Evolutionary conservation across 148 eudicot genomes (phyloP), one percentile per base, ranked within the genome.

Genomic region (Fagopyrum esculentum): DNA sequence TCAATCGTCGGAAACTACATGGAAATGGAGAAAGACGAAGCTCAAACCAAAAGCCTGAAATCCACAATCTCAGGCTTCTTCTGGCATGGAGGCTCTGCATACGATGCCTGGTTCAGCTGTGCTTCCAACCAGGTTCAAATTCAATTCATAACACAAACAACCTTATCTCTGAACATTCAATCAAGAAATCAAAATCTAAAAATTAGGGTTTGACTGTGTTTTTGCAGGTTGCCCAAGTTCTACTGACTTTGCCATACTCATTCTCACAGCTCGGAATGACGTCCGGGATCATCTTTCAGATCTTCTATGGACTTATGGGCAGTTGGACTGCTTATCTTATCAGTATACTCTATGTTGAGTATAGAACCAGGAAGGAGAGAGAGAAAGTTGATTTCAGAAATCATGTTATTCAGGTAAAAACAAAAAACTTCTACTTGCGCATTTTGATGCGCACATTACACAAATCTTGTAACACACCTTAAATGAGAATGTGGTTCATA

Each of bases 91-190:
- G 98, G 98, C 73, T 94, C 98, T 9, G 88, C 86, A 45, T 94
- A 94, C 72, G 98, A 94, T 76, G 98, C 98, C 68, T 94, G 98
- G 98, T 94, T 94, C 74, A 94, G 98, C 76, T 94, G 98, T 70
- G 87, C 98, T 72, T 94, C 98, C 26, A 94, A 94, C 80, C 98
- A 94, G 96, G 40, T 35, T 35, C 40, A 35, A 35, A 2, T 35
- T 35, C 40, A 35, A 35, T 35, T 35, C 40, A 35, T 35, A 0
- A 35, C 40, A 35, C 40, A 35, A 35, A 35, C 26, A 22, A 22
- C 26, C 26, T 22, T 35, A 35, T 35, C 40, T 35, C 3, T 35
- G 2, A 35, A 35, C 2, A 35, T 35, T 35, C 40, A 35, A 35
- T 35, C 40, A 0, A 35, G 40, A 35, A 35, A 35, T 35, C 2